Evolutionary conservation across 2,329 filamentous ascomycete species (phyloP), one percentile per base, ranked within the genome.

Genomic region (Alternaria brassicae): DNA sequence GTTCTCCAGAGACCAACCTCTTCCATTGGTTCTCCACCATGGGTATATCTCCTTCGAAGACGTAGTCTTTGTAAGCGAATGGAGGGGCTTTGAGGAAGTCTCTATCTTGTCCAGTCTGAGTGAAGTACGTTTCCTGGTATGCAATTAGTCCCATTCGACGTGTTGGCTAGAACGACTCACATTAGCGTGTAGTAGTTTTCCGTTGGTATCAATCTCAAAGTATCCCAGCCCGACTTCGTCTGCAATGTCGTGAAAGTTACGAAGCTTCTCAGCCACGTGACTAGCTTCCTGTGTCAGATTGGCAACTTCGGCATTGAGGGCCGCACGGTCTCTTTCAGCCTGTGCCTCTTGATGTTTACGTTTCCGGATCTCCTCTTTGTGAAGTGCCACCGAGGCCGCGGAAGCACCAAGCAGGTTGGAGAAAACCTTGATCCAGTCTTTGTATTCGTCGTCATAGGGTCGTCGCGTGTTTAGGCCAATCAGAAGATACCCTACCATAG

Each of bases 391-490:
- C 1, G 64, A 65, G 17, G 62, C 64, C 25, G 65, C 60, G 17
- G 62, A 67, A 12, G 61, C 56, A 8, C 64, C 59, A 5, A 68
- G 50, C 3, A 68, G 21, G 10, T 63, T 65, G 12, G 63, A 53
- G 8, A 67, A 65, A 8, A 58, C 61, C 12, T 55, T 47, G 28
- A 64, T 64, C 62, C 62, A 64, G 15, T 62, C 59, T 36, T 57
- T 41, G 56, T 68, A 68, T n/a, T 65, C 60, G 9, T 58, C 51
- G 21, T 68, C 64, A 17, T 63, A 68, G 8, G 66, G 66, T 5
- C 64, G 39, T 12, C 65, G 66, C 5, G 64, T 65, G 4, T 68
- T 68, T 10, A 68, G 32, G 6, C 64, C 57, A 1, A 60, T 15
- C 2, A 62, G 44, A n/a, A 62, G 48, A 27, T 56, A 60, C 3